Conservation (phyloP, 208 protist species). For the Lotmaria passim region DNA sequence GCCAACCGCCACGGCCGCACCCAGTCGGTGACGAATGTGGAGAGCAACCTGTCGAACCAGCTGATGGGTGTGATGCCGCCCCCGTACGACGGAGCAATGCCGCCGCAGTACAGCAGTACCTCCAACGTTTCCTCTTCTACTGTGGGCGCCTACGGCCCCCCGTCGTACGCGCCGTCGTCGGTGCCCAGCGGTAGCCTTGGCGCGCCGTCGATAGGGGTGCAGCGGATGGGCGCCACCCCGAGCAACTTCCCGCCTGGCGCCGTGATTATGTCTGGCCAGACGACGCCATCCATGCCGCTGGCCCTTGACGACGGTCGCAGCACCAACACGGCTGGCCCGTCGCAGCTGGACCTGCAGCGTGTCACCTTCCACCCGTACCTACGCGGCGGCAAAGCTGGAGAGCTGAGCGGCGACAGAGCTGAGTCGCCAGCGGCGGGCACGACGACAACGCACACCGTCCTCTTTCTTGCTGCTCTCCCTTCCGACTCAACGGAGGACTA, state of each 20-base stretch:
- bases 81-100: slow-evolving; percentile 23
- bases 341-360: slow-evolving; percentile 18
- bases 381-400: background rate
- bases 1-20: slow-evolving; percentile 17
- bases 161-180: slow-evolving; percentile 23
- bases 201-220: slow-evolving; percentile 3
- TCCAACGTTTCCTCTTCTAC: background rate
- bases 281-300: slow-evolving; percentile 10
- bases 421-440: background rate
- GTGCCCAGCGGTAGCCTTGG: slow-evolving; percentile 18
- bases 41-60: slow-evolving; percentile 28
- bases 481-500: slow-evolving; percentile 36
- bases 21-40: slow-evolving; percentile 14
- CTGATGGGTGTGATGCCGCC: slow-evolving; percentile 24
- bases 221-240: slow-evolving; percentile 9
- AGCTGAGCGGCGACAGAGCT: background rate
- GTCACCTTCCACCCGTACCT: slow-evolving; percentile 38
- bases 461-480: slow-evolving; percentile 61
- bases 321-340: slow-evolving; percentile 4
- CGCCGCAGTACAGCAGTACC: slow-evolving; percentile 26
- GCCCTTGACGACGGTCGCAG: slow-evolving; percentile 16
- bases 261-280: slow-evolving; percentile 18
- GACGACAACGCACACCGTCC: slow-evolving; percentile 2
- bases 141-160: slow-evolving; percentile 2
- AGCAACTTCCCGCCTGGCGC: slow-evolving; percentile 2